Base-by-base conservation (phyloP, 352 stramenopile species). In the Globisporangium solare region DNA sequence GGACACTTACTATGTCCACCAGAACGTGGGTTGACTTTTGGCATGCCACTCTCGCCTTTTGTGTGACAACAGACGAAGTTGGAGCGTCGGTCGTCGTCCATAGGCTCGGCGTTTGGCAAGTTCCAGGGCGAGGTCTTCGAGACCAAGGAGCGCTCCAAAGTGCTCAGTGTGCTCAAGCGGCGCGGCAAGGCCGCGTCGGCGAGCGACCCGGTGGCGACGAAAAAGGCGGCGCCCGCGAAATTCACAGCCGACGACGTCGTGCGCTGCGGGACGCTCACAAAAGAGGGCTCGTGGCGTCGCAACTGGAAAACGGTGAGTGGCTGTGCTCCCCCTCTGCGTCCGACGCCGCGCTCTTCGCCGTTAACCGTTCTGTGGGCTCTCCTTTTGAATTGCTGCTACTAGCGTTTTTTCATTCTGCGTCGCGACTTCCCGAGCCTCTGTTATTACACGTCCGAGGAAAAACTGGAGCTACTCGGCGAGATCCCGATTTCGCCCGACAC, bases 371-470 rank as follows among this genome's bases (percentile, higher is more conserved):
- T 35, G 27, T 35, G 2, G 4, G 6, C 10, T 35, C 27, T 35
- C 27, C 1, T 35, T 35, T 35, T 11, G 6, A 35, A 35, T 35
- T 7, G 4, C 27, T 6, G 27, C 27, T 4, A 51, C 1, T 31
- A 82, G 73, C 71, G 84, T 7, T 94, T 91, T 58, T 94, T 92
- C 55, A 85, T 94, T 42, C 43, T 94, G 43, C 79, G 84, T 5
- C 76, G 71, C 35, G 81, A 94, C 55, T 80, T 73, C 18, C 84
- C 84, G 47, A 83, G 76, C 51, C 66, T 94, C 31, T 84, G 77
- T 58, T 94, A 94, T 66, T 94, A 86, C 66, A 84, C 81, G 37
- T 91, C 82, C 7, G 82, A 94, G 55, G 79, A 92, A 39, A 92
- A 90, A 49, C 72, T 92, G 40, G 78, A 92, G 66, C 57, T 94